phyloP scores from a whole-genome alignment of 148 eudicot genomes.

The Chenopodium formosanum region DNA sequence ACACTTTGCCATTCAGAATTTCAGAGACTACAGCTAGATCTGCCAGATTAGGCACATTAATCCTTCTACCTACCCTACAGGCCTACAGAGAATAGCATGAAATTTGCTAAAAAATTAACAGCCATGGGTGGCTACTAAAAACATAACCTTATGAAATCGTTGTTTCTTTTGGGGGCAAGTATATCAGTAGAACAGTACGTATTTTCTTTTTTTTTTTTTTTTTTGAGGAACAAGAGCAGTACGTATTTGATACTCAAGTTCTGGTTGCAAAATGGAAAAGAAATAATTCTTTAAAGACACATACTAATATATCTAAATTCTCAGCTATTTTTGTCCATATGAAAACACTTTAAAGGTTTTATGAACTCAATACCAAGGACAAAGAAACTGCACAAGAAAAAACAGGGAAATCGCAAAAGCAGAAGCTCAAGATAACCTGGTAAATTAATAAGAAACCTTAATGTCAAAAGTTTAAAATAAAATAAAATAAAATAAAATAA shows the following conservation, averaged over 20 bases:
- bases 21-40: neutral
- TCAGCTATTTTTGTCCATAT: neutral
- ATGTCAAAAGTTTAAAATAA: neutral
- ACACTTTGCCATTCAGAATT: neutral
- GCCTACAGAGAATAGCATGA: neutral
- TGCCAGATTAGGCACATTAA: neutral
- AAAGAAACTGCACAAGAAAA: neutral
- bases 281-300: neutral
- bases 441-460: neutral
- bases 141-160: neutral
- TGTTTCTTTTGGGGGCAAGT: no score
- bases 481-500: no score
- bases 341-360: neutral
- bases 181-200: no score
- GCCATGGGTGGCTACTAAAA: neutral
- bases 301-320: neutral
- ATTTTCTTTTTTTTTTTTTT: no score
- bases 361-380: neutral
- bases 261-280: neutral
- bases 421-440: neutral
- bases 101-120: neutral
- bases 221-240: no score
- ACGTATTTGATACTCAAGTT: neutral
- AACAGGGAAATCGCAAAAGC: neutral
- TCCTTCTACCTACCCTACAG: neutral